Base-by-base conservation (phyloP, 257 asterid genomes). In the Plectranthus barbatus region DNA sequence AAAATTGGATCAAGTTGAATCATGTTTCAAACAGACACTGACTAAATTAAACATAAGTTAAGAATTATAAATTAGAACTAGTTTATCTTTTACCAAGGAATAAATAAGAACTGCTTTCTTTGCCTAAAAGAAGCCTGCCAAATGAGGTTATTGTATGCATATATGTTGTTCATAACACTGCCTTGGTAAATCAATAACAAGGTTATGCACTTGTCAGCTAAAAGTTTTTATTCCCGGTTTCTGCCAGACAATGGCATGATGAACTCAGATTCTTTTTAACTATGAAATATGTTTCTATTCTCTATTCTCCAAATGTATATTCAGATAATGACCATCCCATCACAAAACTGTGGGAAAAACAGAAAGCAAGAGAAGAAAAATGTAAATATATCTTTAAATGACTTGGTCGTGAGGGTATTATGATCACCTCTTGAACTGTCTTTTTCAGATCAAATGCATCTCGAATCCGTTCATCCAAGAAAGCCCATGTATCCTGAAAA, bases 381-480 rank as follows among this genome's bases (percentile, higher is more conserved):
- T 2, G 37, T 15, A 18, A 21, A 33, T 60, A 48, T 20, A 26
- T 24, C 44, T 36, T 70, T n/a, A 41, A 58, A 69, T 18, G 11
- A 20, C 42, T 57, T 57, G 24, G 24, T 18, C 11, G 12, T 21
- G 21, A 41, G 24, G 51, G 17, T 23, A 60, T 48, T 24, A 58
- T 59, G 47, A 33, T 72, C 78, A 89, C 99, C 97, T 92, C 99
- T 64, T 80, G 91, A 68, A 81, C 80, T 37, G 91, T 68, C 74
- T 89, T 92, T 53, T 80, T 84, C 24, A 91, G 69, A 76, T 92
- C 94, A 80, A 92, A 89, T 40, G 90, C 96, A 66, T 86, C 97
- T 75, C 80, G 86, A 52, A 90, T 70, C 69, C 96, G 82, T 29
- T 66, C 88, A 39, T 85, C 86, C 86, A 92, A 67, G 84, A 89